Evolutionary conservation across 768 basidiomycete species (phyloP).

Genomic region (Coprinopsis sp.): DNA sequence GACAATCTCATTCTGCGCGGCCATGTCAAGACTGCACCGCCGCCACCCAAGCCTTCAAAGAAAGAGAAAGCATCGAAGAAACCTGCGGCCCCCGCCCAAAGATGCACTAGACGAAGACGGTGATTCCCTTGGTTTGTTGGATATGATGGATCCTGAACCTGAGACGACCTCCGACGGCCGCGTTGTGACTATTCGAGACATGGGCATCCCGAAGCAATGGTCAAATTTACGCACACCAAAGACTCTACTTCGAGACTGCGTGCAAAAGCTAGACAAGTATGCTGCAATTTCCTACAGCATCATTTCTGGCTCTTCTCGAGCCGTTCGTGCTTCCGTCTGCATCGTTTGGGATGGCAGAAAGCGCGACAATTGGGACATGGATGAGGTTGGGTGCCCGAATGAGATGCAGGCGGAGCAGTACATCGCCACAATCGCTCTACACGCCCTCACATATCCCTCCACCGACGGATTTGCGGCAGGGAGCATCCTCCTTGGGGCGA

Average conservation of each 20-base stretch:
- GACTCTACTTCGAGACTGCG: constrained; percentile 59
- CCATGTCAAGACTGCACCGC: background rate
- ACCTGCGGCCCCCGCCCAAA: no score
- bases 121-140: constrained; percentile 57
- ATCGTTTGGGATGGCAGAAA: constrained; percentile 69
- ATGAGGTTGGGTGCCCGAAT: constrained; percentile 75
- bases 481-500: constrained; percentile 39
- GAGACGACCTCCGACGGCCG: constrained; percentile 53
- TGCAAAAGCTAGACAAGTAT: constrained; percentile 65
- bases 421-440: constrained; percentile 79
- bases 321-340: constrained; percentile 63
- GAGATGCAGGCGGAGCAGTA: constrained; percentile 85
- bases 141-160: constrained; percentile 64
- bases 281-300: constrained; percentile 65
- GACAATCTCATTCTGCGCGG: constrained; percentile 39
- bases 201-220: constrained; percentile 81
- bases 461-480: constrained; percentile 61
- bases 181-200: constrained; percentile 55
- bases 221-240: constrained; percentile 83
- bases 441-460: constrained; percentile 63
- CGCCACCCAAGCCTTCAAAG: background rate
- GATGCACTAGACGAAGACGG: constrained; percentile 44
- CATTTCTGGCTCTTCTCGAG: constrained; percentile 69
- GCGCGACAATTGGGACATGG: constrained; percentile 73
- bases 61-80: constrained; percentile 18